Evolutionary conservation across 129 eudicot species (phyloP), one percentile per base, ranked within the genome.

Genomic region (Escallonia herrerae): DNA sequence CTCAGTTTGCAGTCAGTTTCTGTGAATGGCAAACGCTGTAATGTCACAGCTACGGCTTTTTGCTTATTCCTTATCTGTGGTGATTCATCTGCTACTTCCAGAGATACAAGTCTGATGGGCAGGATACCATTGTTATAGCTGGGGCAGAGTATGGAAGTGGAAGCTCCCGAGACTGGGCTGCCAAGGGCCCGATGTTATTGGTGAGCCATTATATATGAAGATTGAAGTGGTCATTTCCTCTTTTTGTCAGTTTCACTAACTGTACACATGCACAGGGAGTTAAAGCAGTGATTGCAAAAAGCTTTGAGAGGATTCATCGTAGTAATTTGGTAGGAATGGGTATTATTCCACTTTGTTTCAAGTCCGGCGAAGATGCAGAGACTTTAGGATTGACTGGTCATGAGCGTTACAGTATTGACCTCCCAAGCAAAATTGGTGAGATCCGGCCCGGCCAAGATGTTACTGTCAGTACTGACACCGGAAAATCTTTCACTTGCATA

Each of bases 121-220:
- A 85, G 55, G 95, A 79, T 66, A 93, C 91, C 56, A 82, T 93
- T 65, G 79, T 93, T 15, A 72, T 88, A 58, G 98, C 96, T 5
- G 96, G 98, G 49, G 95, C 96, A 40, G 98, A 93, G 56, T 93
- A 93, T 74, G 96, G 98, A 77, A 93, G 96, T 83, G 98, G 98
- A 67, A 93, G 98, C 72, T 93, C 96, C 5, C 77, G 95, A 4
- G 98, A 88, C 65, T 88, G 95, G 96, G 96, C 96, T 71, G 96
- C 98, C 65, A 93, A 93, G 79, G 98, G 96, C 39, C 96, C 96
- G 15, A 88, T 93, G 98, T 74, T 88, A 60, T 68, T 79, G 91
- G 98, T 86, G 67, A 86, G 77, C 62, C 43, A 43, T 52, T 43
- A n/a, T 46, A 11, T 68, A 13, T 49, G 12, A n/a, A 37, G 54